Evolutionary conservation across 2,329 filamentous ascomycete genomes (phyloP).

Genomic region (Beauveria sp.): DNA sequence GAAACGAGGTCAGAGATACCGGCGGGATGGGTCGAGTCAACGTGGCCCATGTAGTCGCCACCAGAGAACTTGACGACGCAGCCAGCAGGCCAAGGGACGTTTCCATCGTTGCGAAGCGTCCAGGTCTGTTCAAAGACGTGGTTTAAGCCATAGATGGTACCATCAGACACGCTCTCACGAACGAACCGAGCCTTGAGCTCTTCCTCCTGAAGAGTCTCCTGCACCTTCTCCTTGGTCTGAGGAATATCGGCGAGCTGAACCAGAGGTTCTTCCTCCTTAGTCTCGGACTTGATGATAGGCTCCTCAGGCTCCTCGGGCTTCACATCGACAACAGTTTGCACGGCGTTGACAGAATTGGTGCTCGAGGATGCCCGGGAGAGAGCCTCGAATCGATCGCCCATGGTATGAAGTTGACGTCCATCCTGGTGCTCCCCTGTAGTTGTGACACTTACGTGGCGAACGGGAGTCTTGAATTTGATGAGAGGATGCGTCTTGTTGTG

Average conservation of each 20-base stretch:
- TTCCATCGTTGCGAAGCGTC: slow-evolving; percentile 81
- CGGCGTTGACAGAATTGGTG: slow-evolving; percentile 36
- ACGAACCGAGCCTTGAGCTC: slow-evolving; percentile 57
- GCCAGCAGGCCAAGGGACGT: slow-evolving; percentile 73
- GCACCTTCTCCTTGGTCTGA: slow-evolving; percentile 19
- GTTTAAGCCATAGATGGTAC: slow-evolving; percentile 61
- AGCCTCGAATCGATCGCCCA: slow-evolving; percentile 56
- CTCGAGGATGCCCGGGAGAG: slow-evolving; percentile 40
- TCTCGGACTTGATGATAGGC: slow-evolving; percentile 14
- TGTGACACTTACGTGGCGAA: slow-evolving; percentile 79
- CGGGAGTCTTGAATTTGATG: slow-evolving; percentile 92
- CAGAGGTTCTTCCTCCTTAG: slow-evolving; percentile 14
- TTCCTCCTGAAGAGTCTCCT: slow-evolving; percentile 19
- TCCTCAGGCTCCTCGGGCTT: slow-evolving; percentile 48
- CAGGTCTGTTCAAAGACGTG: slow-evolving; percentile 82
- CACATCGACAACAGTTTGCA: slow-evolving; percentile 67
- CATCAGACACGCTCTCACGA: slow-evolving; percentile 71
- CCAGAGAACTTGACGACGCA: slow-evolving; percentile 88
- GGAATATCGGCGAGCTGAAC: background rate
- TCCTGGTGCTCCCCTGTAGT: slow-evolving; percentile 71
- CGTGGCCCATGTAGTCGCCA: slow-evolving; percentile 92
- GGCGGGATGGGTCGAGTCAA: slow-evolving; percentile 73
- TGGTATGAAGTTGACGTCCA: slow-evolving; percentile 54
- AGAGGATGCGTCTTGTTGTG: slow-evolving; percentile 96
- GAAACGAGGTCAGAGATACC: slow-evolving; percentile 67